Percentiles rank a stretch among this genome's conserved stretches.
Evolutionary conservation across 176 grass and related monocot genomes (phyloP).

Genomic region (bread wheat (Triticum aestivum)): IWGSC_CS_RefSeq_v2.1 NC_057802.1:74532094-74532593

Average conservation of each 20-base stretch:
- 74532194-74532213: neutral
- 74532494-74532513: neutral
- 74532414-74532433: neutral
- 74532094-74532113: neutral
- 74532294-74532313: neutral
- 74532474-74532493: neutral
- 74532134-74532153: neutral
- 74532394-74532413: conserved; percentile 10
- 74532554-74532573: no score
- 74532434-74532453: conserved; percentile 24
- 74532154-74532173: neutral
- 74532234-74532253: neutral
- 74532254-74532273: neutral
- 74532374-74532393: neutral
- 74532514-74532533: neutral
- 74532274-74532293: neutral
- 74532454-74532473: neutral
- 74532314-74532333: neutral
- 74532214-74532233: neutral
- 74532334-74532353: neutral
- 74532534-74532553: neutral
- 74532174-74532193: neutral
- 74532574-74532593: no score
- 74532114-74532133: neutral
- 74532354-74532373: conserved; percentile 10